These are phyloP conservation scores for Zea luxurians DNA, from an alignment of 176 grass and related monocot genomes.

Conservation along the genomic window DNA sequence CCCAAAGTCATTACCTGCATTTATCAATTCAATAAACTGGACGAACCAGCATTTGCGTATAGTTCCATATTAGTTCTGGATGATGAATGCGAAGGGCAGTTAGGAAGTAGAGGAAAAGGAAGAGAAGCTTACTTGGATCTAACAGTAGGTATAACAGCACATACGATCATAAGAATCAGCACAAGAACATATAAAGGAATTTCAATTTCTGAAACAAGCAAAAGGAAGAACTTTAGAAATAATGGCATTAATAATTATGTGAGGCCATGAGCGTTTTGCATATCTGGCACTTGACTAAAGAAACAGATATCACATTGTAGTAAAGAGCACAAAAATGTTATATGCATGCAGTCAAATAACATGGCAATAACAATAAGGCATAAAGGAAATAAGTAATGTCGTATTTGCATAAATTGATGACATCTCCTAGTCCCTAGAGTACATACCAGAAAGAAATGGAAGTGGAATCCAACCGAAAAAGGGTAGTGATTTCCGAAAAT, in stretches of 20 bases:
- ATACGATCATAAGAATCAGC: conserved; percentile 70
- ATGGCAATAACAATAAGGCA: not conserved
- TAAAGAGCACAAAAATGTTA: conserved; percentile 5
- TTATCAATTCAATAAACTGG: conserved; percentile 9
- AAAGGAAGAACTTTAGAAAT: conserved; percentile 37
- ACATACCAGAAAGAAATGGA: conserved; percentile 79
- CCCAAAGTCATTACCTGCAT: conserved; percentile 6
- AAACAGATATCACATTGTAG: not conserved
- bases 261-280: not conserved
- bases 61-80: conserved; percentile 16
- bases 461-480: conserved; percentile 80
- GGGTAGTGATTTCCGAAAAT: conserved; percentile 87
- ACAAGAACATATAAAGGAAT: conserved; percentile 75
- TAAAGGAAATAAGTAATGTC: not conserved
- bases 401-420: not conserved
- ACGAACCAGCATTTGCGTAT: conserved; percentile 23
- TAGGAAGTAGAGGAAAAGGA: conserved; percentile 7
- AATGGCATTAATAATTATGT: not conserved
- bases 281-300: conserved; percentile 14
- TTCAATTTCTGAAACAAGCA: conserved; percentile 76
- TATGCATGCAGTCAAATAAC: not conserved
- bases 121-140: conserved; percentile 75
- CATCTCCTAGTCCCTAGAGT: not conserved
- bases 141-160: conserved; percentile 83
- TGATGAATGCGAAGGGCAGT: conserved; percentile 24